phyloP scores from a whole-genome alignment of 306 rosid species.

The Hylodesmum podocarpum region DNA sequence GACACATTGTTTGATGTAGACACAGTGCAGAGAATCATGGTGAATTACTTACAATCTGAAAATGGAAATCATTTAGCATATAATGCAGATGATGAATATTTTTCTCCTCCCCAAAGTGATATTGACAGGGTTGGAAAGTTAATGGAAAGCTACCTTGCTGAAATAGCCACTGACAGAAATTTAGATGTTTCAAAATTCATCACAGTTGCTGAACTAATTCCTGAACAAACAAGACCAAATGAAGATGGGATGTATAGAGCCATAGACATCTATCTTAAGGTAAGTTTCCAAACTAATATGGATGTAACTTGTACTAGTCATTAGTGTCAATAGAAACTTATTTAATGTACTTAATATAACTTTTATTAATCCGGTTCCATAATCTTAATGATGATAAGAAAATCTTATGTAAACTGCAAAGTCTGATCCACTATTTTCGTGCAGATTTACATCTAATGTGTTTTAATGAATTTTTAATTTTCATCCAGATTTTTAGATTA shows the following conservation, averaged over 20 bases:
- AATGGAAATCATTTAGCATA: conserved; percentile 33
- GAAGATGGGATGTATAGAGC: conserved; percentile 94
- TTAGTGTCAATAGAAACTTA: not conserved
- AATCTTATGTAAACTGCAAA: too few relatives aligned
- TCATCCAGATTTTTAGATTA: too few relatives aligned
- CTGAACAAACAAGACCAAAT: conserved; percentile 67
- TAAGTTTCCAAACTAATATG: conserved; percentile 17
- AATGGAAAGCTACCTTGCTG: conserved; percentile 82
- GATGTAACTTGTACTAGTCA: not conserved
- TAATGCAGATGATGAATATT: conserved; percentile 53
- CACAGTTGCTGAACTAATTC: conserved; percentile 70
- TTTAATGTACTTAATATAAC: not conserved
- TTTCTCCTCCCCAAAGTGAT: conserved; percentile 53
- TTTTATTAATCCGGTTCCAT: not conserved
- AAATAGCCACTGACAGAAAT: conserved; percentile 74
- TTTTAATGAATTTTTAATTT: too few relatives aligned
- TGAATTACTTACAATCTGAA: conserved; percentile 58
- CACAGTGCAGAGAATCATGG: conserved; percentile 65
- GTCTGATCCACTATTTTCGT: too few relatives aligned
- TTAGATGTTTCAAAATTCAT: conserved; percentile 62
- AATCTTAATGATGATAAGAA: too few relatives aligned
- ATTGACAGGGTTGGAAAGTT: conserved; percentile 64
- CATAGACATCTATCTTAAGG: conserved; percentile 91
- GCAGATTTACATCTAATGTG: too few relatives aligned
- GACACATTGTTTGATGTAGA: conserved; percentile 82